phyloP scores from a whole-genome alignment of 768 basidiomycete species.

The Rhodotorula babjevae region DNA sequence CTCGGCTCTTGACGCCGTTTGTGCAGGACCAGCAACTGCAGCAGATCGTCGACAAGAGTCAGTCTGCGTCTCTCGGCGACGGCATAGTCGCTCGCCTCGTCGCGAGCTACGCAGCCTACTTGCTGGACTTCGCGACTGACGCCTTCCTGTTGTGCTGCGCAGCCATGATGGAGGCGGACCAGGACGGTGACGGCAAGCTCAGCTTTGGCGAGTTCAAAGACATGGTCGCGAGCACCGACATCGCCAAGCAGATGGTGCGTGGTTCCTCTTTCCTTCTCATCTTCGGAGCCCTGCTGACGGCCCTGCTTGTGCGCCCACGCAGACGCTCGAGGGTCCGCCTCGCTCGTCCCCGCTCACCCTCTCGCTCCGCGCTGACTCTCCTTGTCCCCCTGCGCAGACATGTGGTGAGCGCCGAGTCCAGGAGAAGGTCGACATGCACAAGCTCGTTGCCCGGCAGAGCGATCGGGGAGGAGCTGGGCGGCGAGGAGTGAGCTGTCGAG shows the following conservation, averaged over 20 bases:
- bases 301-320: not conserved
- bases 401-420: constrained; percentile 15
- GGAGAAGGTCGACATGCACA: too few species aligned
- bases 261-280: too few species aligned
- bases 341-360: not conserved
- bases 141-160: too few species aligned
- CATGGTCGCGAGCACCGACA: constrained; percentile 98
- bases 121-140: too few species aligned
- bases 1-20: too few species aligned
- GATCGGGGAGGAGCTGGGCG: too few species aligned
- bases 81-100: too few species aligned
- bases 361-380: not conserved
- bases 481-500: too few species aligned
- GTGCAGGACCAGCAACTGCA: constrained; percentile 90
- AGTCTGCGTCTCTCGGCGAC: not conserved
- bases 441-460: too few species aligned
- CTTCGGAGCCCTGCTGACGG: not conserved
- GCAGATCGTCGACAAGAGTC: constrained; percentile 94
- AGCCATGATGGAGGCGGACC: constrained; percentile 97
- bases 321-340: constrained; percentile 29
- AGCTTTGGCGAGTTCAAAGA: constrained; percentile 93
- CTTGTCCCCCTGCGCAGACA: constrained; percentile 6
- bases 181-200: constrained; percentile 92
- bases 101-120: too few species aligned
- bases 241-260: constrained; percentile 94